phyloP scores from a whole-genome alignment of 2,329 filamentous ascomycete genomes.

The Byssoonygena ceratinophila region DNA sequence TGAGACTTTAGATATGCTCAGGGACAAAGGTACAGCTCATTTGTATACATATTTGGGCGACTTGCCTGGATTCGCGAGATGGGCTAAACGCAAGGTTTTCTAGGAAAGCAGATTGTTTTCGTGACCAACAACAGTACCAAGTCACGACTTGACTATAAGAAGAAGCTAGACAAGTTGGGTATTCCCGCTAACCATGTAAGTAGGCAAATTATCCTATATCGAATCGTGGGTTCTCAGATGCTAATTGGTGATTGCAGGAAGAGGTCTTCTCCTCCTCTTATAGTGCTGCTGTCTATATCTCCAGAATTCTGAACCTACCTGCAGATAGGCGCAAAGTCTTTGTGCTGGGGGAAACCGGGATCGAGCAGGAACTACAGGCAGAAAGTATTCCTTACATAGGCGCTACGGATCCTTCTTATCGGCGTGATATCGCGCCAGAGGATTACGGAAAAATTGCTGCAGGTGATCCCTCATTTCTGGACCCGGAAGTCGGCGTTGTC shows the following conservation, averaged over 20 bases:
- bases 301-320: constrained; percentile 73
- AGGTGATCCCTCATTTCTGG: constrained; percentile 59
- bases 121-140: constrained; percentile 99
- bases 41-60: neutral
- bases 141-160: constrained; percentile 80
- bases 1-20: constrained; percentile 73
- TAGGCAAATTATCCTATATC: neutral
- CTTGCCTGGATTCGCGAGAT: neutral
- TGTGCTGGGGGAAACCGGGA: constrained; percentile 79
- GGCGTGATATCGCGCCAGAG: constrained; percentile 65
- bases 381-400: constrained; percentile 74
- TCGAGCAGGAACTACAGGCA: constrained; percentile 74
- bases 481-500: constrained; percentile 81
- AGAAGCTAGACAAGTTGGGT: constrained; percentile 72
- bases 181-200: constrained; percentile 50
- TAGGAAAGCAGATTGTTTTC: constrained; percentile 86
- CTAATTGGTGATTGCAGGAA: constrained; percentile 42
- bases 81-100: neutral
- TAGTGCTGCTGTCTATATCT: constrained; percentile 90
- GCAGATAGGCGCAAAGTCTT: constrained; percentile 83
- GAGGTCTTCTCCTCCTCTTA: constrained; percentile 96
- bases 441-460: constrained; percentile 69
- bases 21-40: constrained; percentile 58
- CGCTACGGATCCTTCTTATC: constrained; percentile 68
- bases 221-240: neutral